phyloP scores from a whole-genome alignment of 495 filamentous ascomycete species.

The Annulohypoxylon nitens region DNA sequence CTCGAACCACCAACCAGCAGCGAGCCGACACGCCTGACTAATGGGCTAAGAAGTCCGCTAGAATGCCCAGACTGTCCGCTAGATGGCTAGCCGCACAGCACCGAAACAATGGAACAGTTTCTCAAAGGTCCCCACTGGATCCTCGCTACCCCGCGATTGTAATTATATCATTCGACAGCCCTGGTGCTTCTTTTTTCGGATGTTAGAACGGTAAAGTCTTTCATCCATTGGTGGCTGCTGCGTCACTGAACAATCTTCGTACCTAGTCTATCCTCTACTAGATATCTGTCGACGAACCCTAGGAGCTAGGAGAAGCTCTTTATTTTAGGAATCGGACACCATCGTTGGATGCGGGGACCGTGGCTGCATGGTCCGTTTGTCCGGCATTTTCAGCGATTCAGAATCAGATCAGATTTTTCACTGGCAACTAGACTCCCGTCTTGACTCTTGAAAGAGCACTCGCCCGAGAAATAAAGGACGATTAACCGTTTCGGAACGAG shows the following conservation, averaged over 20 bases:
- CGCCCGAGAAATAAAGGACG: conserved; percentile 18
- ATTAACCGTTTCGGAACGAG: conserved; percentile 35
- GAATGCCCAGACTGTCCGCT: not conserved
- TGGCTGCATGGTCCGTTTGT: conserved; percentile 33
- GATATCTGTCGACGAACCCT: not conserved
- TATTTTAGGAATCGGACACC: conserved; percentile 23
- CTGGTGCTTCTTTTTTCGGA: conserved; percentile 14
- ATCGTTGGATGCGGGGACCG: conserved; percentile 33
- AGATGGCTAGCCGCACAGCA: conserved; percentile 3
- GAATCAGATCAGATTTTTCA: not conserved
- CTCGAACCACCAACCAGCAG: conserved; percentile 1
- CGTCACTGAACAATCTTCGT: not conserved
- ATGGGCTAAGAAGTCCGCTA: not conserved
- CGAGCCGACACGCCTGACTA: not conserved
- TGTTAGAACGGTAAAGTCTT: conserved; percentile 15
- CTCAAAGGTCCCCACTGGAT: conserved; percentile 17
- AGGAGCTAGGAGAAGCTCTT: conserved; percentile 11
- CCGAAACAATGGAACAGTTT: conserved; percentile 25
- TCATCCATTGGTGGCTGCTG: conserved; percentile 9
- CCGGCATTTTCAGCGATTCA: conserved; percentile 17
- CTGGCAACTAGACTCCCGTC: not conserved
- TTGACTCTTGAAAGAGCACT: conserved; percentile 20
- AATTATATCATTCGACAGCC: conserved; percentile 32
- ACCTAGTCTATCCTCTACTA: not conserved
- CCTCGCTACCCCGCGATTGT: conserved; percentile 30